These are phyloP conservation scores for Pythium aphanidermatum DNA, from an alignment of 352 stramenopile genomes.

Conservation along the genomic window DNA sequence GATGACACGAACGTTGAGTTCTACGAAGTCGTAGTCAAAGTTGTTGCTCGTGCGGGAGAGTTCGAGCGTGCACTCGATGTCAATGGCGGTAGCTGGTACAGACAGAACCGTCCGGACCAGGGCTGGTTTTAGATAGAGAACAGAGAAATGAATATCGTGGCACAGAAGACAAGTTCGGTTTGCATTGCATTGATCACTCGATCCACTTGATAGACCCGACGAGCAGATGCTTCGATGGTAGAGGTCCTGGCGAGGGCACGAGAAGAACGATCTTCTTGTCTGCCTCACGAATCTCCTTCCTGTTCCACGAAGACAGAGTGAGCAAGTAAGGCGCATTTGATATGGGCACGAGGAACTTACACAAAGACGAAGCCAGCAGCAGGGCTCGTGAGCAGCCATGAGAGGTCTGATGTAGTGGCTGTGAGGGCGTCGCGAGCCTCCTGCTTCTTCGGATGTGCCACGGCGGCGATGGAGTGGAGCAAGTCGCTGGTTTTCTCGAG, in stretches of 20 bases:
- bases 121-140: slow-evolving; percentile 36
- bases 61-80: slow-evolving; percentile 83
- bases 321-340: neutral
- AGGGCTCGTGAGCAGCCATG: slow-evolving; percentile 51
- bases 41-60: slow-evolving; percentile 75
- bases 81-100: slow-evolving; percentile 81
- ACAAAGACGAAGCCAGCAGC: slow-evolving; percentile 82
- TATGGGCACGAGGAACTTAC: slow-evolving; percentile 28
- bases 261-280: slow-evolving; percentile 80
- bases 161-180: too few species aligned
- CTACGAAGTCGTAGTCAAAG: slow-evolving; percentile 80
- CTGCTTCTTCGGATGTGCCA: slow-evolving; percentile 37
- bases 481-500: slow-evolving; percentile 71
- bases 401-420: slow-evolving; percentile 38
- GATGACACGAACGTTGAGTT: slow-evolving; percentile 59
- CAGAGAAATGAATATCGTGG: slow-evolving; percentile 1
- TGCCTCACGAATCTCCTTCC: slow-evolving; percentile 68
- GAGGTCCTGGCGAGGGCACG: slow-evolving; percentile 68
- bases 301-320: slow-evolving; percentile 12
- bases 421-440: slow-evolving; percentile 29
- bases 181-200: slow-evolving; percentile 32
- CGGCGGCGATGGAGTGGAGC: slow-evolving; percentile 64
- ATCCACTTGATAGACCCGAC: slow-evolving; percentile 85
- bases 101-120: slow-evolving; percentile 64
- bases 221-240: slow-evolving; percentile 75